These are phyloP conservation scores for Helichrysum umbraculigerum DNA, from an alignment of 129 eudicot genomes.

Conservation along the genomic window DNA sequence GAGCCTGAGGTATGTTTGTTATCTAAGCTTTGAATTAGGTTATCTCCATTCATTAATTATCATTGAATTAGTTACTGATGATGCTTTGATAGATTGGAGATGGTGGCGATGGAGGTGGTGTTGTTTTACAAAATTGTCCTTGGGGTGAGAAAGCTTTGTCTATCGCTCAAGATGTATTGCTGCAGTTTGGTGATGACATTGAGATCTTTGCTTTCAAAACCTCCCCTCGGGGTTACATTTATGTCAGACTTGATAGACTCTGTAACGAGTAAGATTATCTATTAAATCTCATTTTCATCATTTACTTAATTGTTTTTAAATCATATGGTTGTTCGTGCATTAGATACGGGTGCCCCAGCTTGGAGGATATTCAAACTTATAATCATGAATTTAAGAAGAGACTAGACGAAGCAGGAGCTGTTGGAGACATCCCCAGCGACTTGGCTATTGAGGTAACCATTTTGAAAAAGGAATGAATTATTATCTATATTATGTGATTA, in stretches of 20 bases:
- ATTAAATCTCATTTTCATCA: not conserved
- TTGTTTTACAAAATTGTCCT: constrained; percentile 59
- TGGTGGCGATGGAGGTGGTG: constrained; percentile 93
- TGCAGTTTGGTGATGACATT: constrained; percentile 68
- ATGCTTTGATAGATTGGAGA: constrained; percentile 57
- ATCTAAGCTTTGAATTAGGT: not conserved
- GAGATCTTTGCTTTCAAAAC: constrained; percentile 78
- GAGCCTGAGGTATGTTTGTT: constrained; percentile 66
- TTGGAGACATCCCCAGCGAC: constrained; percentile 72
- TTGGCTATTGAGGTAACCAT: constrained; percentile 86
- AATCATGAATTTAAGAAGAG: constrained; percentile 61
- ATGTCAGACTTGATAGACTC: constrained; percentile 82
- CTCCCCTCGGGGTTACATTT: constrained; percentile 76
- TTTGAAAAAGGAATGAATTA: too few relatives aligned
- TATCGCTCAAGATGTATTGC: constrained; percentile 62
- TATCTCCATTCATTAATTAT: not conserved
- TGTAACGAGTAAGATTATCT: constrained; percentile 60
- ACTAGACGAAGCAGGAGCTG: constrained; percentile 69
- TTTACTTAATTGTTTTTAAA: not conserved
- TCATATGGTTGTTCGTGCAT: constrained; percentile 5
- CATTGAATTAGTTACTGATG: constrained; percentile 4
- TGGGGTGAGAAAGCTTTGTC: constrained; percentile 83
- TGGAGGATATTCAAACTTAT: constrained; percentile 70
- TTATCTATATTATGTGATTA: too few relatives aligned
- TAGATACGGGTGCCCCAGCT: constrained; percentile 81